Conservation (phyloP, 495 filamentous ascomycete species). For the Entonaema liquescens region DNA sequence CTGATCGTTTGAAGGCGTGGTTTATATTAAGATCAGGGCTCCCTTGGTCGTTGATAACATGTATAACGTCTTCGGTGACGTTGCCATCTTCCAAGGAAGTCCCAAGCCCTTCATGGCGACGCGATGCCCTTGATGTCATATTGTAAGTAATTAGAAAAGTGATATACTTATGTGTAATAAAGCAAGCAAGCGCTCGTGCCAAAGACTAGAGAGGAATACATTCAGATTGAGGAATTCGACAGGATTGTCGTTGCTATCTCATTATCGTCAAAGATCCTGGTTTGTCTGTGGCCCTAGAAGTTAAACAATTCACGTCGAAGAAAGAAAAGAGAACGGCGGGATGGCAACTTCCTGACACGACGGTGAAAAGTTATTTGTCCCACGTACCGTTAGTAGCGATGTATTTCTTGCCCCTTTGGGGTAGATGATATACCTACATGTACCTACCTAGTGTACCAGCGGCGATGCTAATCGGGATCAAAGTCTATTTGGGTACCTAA, state of each 20-base stretch:
- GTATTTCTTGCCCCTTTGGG: neutral
- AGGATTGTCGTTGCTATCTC: neutral
- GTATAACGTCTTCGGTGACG: neutral
- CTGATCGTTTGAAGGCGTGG: constrained; percentile 32
- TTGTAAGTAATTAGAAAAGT: neutral
- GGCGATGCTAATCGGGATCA: neutral
- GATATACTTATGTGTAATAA: neutral
- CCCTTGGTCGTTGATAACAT: neutral
- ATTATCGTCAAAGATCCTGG: neutral
- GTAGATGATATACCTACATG: neutral
- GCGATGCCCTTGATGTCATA: constrained; percentile 7
- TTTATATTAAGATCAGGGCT: neutral
- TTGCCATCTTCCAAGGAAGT: neutral
- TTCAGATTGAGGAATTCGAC: neutral
- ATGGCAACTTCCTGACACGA: constrained; percentile 15
- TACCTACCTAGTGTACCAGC: neutral
- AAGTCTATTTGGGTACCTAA: constrained; percentile 1
- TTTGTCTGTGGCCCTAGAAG: neutral
- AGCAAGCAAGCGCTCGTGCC: neutral
- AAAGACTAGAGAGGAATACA: neutral
- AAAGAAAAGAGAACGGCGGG: neutral
- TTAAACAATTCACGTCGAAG: neutral
- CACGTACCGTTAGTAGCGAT: neutral
- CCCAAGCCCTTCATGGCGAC: neutral
- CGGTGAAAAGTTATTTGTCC: constrained; percentile 16